These are phyloP conservation scores for Saturnispora quitensis DNA, from an alignment of 805 yeast genomes.

Conservation along the genomic window DNA sequence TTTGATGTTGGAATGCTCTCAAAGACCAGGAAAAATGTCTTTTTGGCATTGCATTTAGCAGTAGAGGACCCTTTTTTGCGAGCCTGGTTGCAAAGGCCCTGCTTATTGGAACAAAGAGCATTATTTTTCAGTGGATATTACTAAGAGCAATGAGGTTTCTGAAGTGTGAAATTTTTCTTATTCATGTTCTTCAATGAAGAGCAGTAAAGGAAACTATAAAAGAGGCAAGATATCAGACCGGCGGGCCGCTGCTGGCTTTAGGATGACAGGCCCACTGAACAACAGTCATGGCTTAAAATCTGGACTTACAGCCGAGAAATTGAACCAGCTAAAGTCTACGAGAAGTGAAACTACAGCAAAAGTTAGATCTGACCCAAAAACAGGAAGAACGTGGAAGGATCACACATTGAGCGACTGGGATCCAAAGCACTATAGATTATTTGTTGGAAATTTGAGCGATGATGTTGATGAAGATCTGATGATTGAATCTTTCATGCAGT, in stretches of 20 bases:
- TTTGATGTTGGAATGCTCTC: background rate
- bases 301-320: constrained; percentile 23
- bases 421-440: constrained; percentile 59
- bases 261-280: constrained; percentile 25
- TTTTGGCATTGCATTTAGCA: background rate
- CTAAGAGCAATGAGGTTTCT: background rate
- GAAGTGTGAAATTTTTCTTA: background rate
- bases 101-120: background rate
- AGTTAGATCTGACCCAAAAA: constrained; percentile 31
- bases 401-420: constrained; percentile 49
- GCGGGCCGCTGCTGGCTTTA: constrained; percentile 42
- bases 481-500: constrained; percentile 44
- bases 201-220: constrained; percentile 8
- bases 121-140: background rate
- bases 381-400: constrained; percentile 43
- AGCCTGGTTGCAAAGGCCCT: background rate
- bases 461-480: constrained; percentile 56
- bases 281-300: constrained; percentile 24
- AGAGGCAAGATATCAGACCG: constrained; percentile 41
- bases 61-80: background rate
- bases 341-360: constrained; percentile 25
- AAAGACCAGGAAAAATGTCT: background rate
- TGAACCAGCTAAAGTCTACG: background rate
- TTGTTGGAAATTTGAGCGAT: constrained; percentile 65
- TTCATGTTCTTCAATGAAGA: background rate